phyloP scores from a whole-genome alignment of 2,329 filamentous ascomycete species.

The Neofusicoccum laricinum region DNA sequence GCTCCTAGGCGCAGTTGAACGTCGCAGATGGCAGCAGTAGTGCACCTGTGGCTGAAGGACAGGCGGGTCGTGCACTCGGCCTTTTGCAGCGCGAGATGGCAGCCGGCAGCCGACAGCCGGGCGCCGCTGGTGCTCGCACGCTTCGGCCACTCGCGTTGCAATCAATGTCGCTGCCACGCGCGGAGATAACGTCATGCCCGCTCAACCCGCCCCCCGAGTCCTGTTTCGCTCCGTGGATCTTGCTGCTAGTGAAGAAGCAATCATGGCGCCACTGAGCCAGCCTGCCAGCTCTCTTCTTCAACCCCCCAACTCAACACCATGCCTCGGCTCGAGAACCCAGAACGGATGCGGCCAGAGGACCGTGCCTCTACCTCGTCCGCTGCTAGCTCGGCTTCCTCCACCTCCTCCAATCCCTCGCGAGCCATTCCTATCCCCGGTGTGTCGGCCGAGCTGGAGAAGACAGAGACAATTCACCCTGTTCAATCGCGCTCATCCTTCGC shows the following conservation, averaged over 20 bases:
- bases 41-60: neutral
- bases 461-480: neutral
- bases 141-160: too few relatives aligned
- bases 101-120: too few relatives aligned
- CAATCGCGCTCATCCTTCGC: neutral
- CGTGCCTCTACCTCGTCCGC: neutral
- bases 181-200: conserved; percentile 3
- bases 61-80: neutral
- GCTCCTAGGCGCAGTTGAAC: too few relatives aligned
- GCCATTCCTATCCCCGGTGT: conserved; percentile 7
- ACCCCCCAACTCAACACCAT: neutral
- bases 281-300: too few relatives aligned
- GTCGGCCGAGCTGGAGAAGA: conserved; percentile 12
- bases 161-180: neutral
- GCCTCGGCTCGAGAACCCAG: neutral
- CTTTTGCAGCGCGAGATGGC: neutral
- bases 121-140: too few relatives aligned
- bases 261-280: neutral
- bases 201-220: neutral
- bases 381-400: neutral
- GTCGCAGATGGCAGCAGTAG: neutral
- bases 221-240: neutral
- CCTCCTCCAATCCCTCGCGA: neutral
- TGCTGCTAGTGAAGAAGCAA: neutral
- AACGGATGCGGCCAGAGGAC: neutral